Base-by-base conservation (phyloP, 495 filamentous ascomycete species). In the Bombardia bombarda region DNA sequence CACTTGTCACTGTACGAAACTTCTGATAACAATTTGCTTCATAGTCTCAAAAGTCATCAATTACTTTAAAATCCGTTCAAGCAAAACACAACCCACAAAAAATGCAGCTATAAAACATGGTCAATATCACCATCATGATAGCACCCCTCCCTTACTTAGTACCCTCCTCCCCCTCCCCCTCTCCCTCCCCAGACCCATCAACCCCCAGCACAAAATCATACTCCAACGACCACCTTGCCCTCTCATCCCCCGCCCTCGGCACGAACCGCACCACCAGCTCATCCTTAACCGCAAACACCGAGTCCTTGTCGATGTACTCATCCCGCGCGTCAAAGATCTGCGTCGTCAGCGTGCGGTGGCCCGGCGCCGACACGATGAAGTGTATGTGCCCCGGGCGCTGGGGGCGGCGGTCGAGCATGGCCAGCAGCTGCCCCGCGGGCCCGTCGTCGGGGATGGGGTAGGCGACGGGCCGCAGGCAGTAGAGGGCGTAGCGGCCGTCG, bases 331-430 rank as follows among this genome's bases (percentile, higher is more conserved):
- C 84, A 53, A 87, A 88, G 34, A 87, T 70, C 59, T 90, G 85
- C 12, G 84, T 88, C 0, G 76, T 78, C 46, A 89, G 61, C 7
- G 79, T 60, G 42, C 79, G 47, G 47, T 61, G 55, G 7, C 59
- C 66, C 2, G 44, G 34, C 8, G 58, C 60, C 18, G 56, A 55
- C 17, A 67, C 62, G 49, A 87, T 75, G 51, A 87, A 83, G 55
- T 90, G 84, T 43, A 88, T 83, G 49, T 88, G 84, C 17, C 79
- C 84, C 20, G 85, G 84, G n/a, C 85, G 64, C 60, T 79, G 79
- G 3, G 80, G 77, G 49, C 85, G 80, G 14, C 82, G 68, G 49
- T 86, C 82, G 47, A 87, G 71, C 38, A 83, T 49, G 32, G 67
- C 42, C 32, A 77, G 58, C 16, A 79, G 49, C 44, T 66, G 63